phyloP scores from a whole-genome alignment of 192 early-diverging fungal genomes.

The Coemansia sp. region DNA sequence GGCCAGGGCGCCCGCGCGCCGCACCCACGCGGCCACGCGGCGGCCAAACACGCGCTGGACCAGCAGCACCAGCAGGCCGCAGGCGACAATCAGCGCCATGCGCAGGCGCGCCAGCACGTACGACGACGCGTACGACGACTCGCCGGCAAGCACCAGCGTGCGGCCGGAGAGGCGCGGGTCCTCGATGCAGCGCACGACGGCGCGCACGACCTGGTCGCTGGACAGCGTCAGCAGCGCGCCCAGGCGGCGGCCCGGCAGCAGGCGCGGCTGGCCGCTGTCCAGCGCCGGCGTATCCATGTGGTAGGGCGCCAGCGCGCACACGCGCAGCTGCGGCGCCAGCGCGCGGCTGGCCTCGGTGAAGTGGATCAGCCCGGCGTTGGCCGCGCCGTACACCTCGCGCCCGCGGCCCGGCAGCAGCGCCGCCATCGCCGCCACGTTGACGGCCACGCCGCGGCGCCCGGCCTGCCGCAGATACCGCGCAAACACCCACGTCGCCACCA shows the following conservation, averaged over 20 bases:
- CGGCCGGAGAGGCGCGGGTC: slow-evolving; percentile 24
- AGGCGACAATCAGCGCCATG: slow-evolving; percentile 30
- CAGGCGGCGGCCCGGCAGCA: slow-evolving; percentile 32
- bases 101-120: slow-evolving; percentile 20
- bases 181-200: slow-evolving; percentile 35
- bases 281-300: slow-evolving; percentile 27
- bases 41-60: slow-evolving; percentile 11
- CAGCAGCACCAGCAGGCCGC: slow-evolving; percentile 20
- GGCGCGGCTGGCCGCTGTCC: slow-evolving; percentile 5
- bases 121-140: slow-evolving; percentile 22
- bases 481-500: slow-evolving; percentile 35
- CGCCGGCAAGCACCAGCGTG: slow-evolving; percentile 34
- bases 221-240: slow-evolving; percentile 33
- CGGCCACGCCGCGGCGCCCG: slow-evolving; percentile 11
- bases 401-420: slow-evolving; percentile 34
- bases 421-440: slow-evolving; percentile 41
- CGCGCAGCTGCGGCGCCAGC: slow-evolving; percentile 25
- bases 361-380: slow-evolving; percentile 39
- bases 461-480: slow-evolving; percentile 7
- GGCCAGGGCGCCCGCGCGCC: neutral
- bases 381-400: slow-evolving; percentile 41
- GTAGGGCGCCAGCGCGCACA: slow-evolving; percentile 38
- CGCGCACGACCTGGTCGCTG: slow-evolving; percentile 27
- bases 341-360: slow-evolving; percentile 29
- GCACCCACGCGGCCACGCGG: slow-evolving; percentile 6